These are phyloP conservation scores for Cylindrotheca fusiformis DNA, from an alignment of 108 stramenopile species.

Conservation along the genomic window DNA sequence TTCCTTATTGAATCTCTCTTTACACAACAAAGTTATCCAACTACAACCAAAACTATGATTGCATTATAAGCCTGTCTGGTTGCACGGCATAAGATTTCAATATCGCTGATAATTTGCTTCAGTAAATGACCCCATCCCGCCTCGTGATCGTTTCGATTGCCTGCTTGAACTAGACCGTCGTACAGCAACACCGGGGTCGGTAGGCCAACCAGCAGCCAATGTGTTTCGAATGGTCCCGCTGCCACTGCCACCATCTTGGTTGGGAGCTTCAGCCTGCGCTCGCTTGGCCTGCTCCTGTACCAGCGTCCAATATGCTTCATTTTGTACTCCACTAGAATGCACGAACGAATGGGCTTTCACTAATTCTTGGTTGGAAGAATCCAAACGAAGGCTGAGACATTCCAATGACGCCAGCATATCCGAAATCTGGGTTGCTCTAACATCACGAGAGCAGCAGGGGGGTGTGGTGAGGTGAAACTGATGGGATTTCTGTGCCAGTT, in stretches of 20 bases:
- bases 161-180: constrained; percentile 9
- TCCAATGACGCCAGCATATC: constrained; percentile 5
- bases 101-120: constrained; percentile 8
- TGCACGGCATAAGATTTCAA: not conserved
- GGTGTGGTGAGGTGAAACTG: constrained; percentile 3
- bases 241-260: not conserved
- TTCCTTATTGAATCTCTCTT: no score
- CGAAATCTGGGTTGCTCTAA: not conserved
- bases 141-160: constrained; percentile 13
- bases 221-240: constrained; percentile 2
- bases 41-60: no score
- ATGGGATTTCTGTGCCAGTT: constrained; percentile 36
- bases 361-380: not conserved
- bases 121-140: constrained; percentile 4
- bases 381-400: not conserved
- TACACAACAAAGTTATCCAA: no score
- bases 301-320: constrained; percentile 4
- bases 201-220: constrained; percentile 7
- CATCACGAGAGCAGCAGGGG: constrained; percentile 12
- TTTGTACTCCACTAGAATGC: not conserved
- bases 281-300: not conserved
- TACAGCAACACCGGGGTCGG: not conserved
- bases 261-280: not conserved
- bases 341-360: constrained; percentile 1
- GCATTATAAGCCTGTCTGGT: no score